A percentile compares a stretch with the other conserved stretches of the same genome.
Evolutionary conservation across 2,329 filamentous ascomycete genomes (phyloP).

Genomic region (Curvularia hawaiiensis): DNA sequence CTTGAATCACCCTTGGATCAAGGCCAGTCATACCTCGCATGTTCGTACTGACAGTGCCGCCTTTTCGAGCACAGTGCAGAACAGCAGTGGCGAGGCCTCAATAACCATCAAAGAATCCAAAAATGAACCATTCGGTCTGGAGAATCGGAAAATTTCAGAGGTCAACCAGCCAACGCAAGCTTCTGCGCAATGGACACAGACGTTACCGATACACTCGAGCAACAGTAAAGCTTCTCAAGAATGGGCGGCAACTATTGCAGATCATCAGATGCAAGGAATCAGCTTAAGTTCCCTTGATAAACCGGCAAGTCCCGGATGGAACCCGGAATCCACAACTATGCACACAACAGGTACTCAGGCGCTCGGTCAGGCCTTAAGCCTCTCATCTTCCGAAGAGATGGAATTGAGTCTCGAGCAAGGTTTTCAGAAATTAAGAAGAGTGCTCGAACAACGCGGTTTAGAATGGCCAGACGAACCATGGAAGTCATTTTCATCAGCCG

Average conservation of each 20-base stretch:
- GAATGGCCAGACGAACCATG: no score
- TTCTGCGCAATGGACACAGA: constrained; percentile 1
- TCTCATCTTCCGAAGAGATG: no score
- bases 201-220: background rate
- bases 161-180: background rate
- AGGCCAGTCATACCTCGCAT: background rate
- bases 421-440: no score
- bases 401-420: no score
- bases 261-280: no score
- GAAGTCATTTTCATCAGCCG: no score
- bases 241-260: no score
- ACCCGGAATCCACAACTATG: background rate
- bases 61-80: background rate
- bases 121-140: background rate
- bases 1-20: background rate
- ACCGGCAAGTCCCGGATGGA: background rate
- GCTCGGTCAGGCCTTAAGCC: no score
- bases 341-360: no score
- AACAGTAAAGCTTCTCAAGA: background rate
- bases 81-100: background rate
- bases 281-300: background rate
- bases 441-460: no score
- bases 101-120: background rate
- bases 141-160: background rate
- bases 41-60: background rate